Conservation (phyloP, 768 basidiomycete species). For the Galerina sulciceps region DNA sequence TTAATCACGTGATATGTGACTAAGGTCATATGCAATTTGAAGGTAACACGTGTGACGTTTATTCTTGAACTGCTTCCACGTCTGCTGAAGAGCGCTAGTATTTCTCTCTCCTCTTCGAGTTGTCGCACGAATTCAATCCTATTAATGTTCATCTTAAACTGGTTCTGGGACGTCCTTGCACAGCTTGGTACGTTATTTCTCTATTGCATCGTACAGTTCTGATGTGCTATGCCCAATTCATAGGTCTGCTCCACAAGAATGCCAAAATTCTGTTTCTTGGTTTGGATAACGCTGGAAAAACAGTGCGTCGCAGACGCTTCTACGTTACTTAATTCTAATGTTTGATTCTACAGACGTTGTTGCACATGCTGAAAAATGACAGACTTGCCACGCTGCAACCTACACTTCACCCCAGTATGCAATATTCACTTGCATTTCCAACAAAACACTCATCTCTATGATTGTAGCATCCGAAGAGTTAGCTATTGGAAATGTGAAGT, state of each 20-base stretch:
- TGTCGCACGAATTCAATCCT: conserved; percentile 16
- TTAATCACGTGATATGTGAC: not conserved
- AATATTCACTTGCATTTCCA: conserved; percentile 3
- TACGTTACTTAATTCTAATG: conserved; percentile 6
- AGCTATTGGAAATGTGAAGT: conserved; percentile 98
- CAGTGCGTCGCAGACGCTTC: conserved; percentile 53
- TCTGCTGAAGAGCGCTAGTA: conserved; percentile 4
- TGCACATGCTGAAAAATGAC: conserved; percentile 99
- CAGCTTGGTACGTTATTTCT: conserved; percentile 73
- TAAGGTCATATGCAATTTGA: not conserved
- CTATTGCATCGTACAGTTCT: conserved; percentile 1
- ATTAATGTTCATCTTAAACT: conserved; percentile 85
- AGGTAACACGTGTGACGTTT: conserved; percentile 4
- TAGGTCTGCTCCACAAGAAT: conserved; percentile 95
- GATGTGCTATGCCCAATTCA: conserved; percentile 11
- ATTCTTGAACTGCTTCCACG: conserved; percentile 7
- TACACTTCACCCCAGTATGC: conserved; percentile 94
- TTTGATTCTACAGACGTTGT: conserved; percentile 67
- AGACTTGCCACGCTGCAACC: conserved; percentile 96
- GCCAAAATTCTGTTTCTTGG: conserved; percentile 99
- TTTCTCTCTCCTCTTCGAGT: conserved; percentile 11
- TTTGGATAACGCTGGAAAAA: conserved; percentile 99
- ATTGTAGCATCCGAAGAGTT: conserved; percentile 93
- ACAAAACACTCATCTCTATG: conserved; percentile 6
- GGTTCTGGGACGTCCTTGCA: conserved; percentile 96